Conservation (phyloP, 2,329 filamentous ascomycete genomes). For the Aspergillus tanneri region DNA sequence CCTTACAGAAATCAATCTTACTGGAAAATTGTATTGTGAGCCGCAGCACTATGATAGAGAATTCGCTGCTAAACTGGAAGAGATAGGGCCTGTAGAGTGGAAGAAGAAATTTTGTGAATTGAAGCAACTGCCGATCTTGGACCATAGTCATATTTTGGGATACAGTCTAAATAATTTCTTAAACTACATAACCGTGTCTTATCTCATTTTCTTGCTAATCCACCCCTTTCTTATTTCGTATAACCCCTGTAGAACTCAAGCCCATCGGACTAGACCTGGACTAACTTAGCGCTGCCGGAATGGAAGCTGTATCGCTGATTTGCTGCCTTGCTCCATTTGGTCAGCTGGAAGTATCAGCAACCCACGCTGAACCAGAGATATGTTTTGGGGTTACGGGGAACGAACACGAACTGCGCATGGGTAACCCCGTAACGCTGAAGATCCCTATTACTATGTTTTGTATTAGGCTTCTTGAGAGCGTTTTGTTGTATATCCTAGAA, state of each 20-base stretch:
- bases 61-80: constrained; percentile 6
- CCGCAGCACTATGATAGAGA: not conserved
- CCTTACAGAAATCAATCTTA: not conserved
- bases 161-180: no score
- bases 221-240: no score
- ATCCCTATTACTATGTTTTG: not conserved
- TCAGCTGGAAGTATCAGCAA: not conserved
- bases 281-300: not conserved
- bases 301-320: not conserved
- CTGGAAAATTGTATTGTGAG: not conserved
- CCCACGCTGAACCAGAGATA: not conserved
- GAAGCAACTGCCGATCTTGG: not conserved
- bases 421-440: no score
- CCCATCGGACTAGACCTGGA: not conserved
- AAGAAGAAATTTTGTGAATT: constrained; percentile 12
- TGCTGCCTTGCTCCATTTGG: not conserved
- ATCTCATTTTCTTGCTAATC: no score
- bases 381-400: not conserved
- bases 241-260: no score
- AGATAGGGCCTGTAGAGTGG: constrained; percentile 8
- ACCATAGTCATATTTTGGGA: no score
- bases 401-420: not conserved
- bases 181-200: no score
- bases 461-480: not conserved
- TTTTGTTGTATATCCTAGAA: not conserved